Evolutionary conservation across 352 stramenopile species (phyloP).

Genomic region (Phytophthora sp.): DNA sequence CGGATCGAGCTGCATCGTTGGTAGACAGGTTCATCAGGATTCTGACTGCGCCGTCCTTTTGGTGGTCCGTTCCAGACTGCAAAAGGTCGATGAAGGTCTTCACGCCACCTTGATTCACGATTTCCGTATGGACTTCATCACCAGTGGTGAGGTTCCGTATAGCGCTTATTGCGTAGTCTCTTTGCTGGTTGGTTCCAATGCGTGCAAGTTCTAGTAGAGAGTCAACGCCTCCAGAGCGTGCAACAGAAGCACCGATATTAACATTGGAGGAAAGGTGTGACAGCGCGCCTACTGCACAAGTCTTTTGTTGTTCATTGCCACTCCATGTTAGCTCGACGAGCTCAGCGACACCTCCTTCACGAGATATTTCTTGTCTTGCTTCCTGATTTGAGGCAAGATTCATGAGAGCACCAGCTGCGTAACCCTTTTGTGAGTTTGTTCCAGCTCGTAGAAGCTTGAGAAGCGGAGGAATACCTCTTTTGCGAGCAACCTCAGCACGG

Average conservation of each 20-base stretch:
- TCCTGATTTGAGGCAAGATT: not conserved
- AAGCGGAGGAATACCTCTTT: not conserved
- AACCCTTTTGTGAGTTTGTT: not conserved
- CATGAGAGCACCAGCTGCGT: not conserved
- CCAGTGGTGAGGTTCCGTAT: not conserved
- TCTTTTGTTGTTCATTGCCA: not conserved
- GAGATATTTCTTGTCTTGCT: not conserved
- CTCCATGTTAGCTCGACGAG: not conserved
- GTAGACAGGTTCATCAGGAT: not conserved
- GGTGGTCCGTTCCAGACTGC: not conserved
- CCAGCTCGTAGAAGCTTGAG: not conserved
- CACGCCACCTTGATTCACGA: not conserved
- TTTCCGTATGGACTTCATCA: not conserved
- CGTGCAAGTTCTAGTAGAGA: not conserved
- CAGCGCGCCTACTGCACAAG: not conserved
- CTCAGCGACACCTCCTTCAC: not conserved
- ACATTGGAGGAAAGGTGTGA: not conserved
- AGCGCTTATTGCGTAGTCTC: not conserved
- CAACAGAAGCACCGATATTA: not conserved
- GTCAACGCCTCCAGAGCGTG: not conserved
- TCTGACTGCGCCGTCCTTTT: slow-evolving; percentile 1
- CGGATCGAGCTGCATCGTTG: not conserved
- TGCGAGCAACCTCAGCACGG: not conserved
- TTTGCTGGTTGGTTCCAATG: not conserved
- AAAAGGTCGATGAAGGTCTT: not conserved